Evolutionary conservation across 495 filamentous ascomycete genomes (phyloP).

Genomic region (Lepidopterella palustris): DNA sequence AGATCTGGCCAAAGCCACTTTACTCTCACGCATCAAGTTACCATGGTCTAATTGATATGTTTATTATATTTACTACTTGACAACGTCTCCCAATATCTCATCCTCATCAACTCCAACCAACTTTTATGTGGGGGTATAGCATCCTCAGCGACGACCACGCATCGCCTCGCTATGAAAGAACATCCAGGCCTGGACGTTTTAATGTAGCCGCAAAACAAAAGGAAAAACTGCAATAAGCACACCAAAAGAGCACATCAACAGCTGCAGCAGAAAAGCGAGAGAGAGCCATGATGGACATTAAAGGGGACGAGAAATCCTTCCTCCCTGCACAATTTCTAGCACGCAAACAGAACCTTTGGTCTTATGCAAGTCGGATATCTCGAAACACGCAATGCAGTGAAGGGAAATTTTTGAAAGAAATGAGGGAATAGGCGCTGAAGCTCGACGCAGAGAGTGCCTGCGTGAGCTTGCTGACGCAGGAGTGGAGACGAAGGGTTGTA

Average conservation of each 20-base stretch:
- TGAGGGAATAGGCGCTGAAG: conserved; percentile 8
- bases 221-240: too few species aligned
- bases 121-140: too few species aligned
- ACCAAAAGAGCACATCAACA: too few species aligned
- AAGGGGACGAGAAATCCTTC: conserved; percentile 30
- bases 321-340: conserved; percentile 27
- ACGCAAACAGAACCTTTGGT: conserved; percentile 3
- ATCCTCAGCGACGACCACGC: too few species aligned
- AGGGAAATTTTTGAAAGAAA: not conserved
- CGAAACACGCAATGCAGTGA: conserved; percentile 27
- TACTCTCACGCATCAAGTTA: too few species aligned
- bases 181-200: too few species aligned
- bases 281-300: conserved; percentile 3
- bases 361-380: conserved; percentile 36
- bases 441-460: conserved; percentile 9
- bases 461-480: conserved; percentile 22
- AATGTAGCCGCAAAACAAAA: too few species aligned
- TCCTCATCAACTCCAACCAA: too few species aligned
- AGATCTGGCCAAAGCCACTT: too few species aligned
- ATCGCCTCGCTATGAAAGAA: too few species aligned
- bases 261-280: not conserved
- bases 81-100: not conserved
- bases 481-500: conserved; percentile 26
- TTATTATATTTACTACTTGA: too few species aligned
- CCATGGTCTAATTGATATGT: too few species aligned